These are phyloP conservation scores for Leccinum sublutescens DNA, from an alignment of 768 basidiomycete genomes.

Conservation along the genomic window DNA sequence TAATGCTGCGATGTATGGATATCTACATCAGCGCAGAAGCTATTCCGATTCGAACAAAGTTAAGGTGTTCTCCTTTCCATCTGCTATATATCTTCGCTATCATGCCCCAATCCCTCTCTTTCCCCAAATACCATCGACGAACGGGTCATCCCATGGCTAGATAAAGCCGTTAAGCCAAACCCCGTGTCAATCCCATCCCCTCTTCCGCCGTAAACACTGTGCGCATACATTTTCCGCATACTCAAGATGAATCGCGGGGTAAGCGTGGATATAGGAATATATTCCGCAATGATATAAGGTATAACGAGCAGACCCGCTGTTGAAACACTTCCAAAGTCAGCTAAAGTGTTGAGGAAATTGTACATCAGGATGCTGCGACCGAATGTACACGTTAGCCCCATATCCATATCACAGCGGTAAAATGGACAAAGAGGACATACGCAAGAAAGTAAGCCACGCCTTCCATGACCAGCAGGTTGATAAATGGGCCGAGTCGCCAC, in stretches of 20 bases:
- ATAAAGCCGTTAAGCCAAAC: neutral
- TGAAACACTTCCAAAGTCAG: neutral
- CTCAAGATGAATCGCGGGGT: neutral
- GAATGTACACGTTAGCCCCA: neutral
- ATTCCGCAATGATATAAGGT: neutral
- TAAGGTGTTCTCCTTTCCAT: neutral
- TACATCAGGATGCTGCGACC: neutral
- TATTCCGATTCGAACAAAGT: neutral
- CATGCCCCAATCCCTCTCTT: neutral
- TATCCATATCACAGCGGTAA: neutral
- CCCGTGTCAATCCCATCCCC: neutral
- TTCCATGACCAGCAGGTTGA: neutral
- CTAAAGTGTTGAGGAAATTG: neutral
- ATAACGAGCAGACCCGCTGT: accelerated
- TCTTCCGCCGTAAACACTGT: neutral
- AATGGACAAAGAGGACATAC: neutral
- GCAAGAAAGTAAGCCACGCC: neutral
- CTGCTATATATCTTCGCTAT: neutral
- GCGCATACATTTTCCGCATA: neutral
- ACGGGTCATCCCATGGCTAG: neutral
- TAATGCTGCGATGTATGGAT: neutral
- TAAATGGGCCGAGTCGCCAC: neutral
- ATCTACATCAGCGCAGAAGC: neutral
- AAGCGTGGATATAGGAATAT: neutral
- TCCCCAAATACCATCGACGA: neutral